Percentiles rank a stretch among this genome's conserved stretches.
Evolutionary conservation across 805 yeast species (phyloP).

Genomic region (Starmerella apicola): DNA sequence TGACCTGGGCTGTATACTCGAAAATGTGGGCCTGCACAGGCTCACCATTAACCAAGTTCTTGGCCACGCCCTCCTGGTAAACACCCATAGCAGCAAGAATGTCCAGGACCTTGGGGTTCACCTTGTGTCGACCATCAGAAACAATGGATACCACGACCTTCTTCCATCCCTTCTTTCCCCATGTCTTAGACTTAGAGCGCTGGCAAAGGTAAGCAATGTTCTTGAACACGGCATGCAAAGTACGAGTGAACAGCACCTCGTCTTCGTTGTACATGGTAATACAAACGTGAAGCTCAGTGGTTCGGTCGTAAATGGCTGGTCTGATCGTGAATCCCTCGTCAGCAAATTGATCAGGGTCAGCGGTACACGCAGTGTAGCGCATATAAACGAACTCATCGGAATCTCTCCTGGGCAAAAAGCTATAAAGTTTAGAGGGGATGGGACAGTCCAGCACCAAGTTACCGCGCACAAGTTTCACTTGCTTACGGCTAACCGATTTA

Average conservation of each 20-base stretch:
- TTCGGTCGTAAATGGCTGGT: constrained; percentile 63
- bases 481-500: constrained; percentile 56
- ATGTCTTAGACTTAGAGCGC: constrained; percentile 66
- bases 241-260: constrained; percentile 77
- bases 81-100: constrained; percentile 89
- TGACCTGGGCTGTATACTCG: constrained; percentile 91
- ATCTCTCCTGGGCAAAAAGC: constrained; percentile 75
- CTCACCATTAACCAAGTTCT: constrained; percentile 82
- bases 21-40: constrained; percentile 88
- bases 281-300: constrained; percentile 82
- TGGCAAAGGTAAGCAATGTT: constrained; percentile 80
- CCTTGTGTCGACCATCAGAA: constrained; percentile 88
- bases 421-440: constrained; percentile 75
- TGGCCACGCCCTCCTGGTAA: constrained; percentile 94
- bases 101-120: constrained; percentile 73
- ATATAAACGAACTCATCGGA: constrained; percentile 88
- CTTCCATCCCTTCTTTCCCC: constrained; percentile 98
- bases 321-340: constrained; percentile 73
- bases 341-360: constrained; percentile 78
- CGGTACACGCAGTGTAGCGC: constrained; percentile 95
- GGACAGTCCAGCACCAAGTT: constrained; percentile 87
- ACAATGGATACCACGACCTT: constrained; percentile 85
- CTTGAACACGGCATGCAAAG: constrained; percentile 87
- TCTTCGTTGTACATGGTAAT: constrained; percentile 97
- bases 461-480: constrained; percentile 65